Evolutionary conservation across 2,329 filamentous ascomycete species (phyloP).

Genomic region (Chrysoporthe puriensis): DNA sequence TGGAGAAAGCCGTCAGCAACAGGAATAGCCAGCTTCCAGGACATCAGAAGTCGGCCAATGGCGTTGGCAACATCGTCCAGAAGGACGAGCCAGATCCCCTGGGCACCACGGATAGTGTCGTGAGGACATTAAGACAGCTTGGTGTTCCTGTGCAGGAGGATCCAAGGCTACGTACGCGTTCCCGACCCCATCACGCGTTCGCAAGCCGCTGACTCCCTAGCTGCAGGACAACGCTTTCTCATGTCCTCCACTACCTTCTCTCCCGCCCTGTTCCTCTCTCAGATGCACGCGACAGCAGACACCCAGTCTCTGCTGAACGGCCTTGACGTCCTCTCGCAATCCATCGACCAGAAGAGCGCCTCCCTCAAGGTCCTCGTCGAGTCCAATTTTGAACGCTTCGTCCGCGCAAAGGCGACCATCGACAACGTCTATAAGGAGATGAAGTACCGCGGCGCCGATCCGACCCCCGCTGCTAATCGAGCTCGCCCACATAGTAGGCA

Average conservation of each 20-base stretch:
- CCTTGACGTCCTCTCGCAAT: slow-evolving; percentile 82
- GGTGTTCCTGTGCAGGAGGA: slow-evolving; percentile 87
- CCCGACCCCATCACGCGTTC: too few relatives aligned
- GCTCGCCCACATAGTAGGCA: slow-evolving; percentile 63
- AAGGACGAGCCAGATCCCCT: slow-evolving; percentile 92
- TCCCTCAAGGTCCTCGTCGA: slow-evolving; percentile 96
- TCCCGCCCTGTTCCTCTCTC: slow-evolving; percentile 86
- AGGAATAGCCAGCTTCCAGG: slow-evolving; percentile 68
- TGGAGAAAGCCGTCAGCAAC: slow-evolving; percentile 75
- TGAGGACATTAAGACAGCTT: slow-evolving; percentile 74
- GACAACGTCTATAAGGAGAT: slow-evolving; percentile 99
- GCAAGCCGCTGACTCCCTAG: slow-evolving; percentile 28
- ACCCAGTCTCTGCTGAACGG: slow-evolving; percentile 80
- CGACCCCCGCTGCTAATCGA: slow-evolving; percentile 43
- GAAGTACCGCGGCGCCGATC: slow-evolving; percentile 71
- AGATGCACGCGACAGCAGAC: slow-evolving; percentile 85
- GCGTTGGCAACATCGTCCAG: slow-evolving; percentile 77
- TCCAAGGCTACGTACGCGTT: slow-evolving; percentile 65
- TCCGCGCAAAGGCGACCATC: slow-evolving; percentile 95
- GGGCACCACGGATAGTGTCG: slow-evolving; percentile 85
- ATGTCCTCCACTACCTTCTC: slow-evolving; percentile 96
- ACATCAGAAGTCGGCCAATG: slow-evolving; percentile 66
- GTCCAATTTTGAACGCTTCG: slow-evolving; percentile 97
- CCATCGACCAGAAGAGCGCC: slow-evolving; percentile 97
- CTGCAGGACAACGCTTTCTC: slow-evolving; percentile 82